Evolutionary conservation across 148 eudicot genomes (phyloP).

Genomic region (Fallopia convolvulus): DNA sequence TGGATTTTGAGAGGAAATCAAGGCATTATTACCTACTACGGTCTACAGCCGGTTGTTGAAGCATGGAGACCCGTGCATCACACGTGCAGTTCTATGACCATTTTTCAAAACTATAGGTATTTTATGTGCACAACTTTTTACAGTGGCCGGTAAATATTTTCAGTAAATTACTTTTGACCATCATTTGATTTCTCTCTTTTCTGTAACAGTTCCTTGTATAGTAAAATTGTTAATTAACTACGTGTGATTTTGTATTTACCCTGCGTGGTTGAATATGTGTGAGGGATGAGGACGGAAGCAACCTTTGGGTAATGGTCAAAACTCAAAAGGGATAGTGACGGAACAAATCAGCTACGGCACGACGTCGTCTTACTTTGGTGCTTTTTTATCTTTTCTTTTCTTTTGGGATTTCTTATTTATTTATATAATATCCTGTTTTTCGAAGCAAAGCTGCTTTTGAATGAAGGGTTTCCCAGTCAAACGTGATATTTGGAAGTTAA

Average conservation of each 20-base stretch:
- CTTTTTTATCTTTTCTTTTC: neutral
- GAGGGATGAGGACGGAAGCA: neutral
- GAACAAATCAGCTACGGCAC: conserved; percentile 25
- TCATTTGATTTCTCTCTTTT: too few species aligned
- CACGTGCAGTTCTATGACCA: conserved; percentile 27
- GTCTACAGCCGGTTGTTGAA: conserved; percentile 18
- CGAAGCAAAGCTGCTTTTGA: conserved; percentile 25
- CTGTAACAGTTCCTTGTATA: too few species aligned
- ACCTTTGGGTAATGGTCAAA: conserved; percentile 28
- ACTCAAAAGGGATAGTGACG: conserved; percentile 26
- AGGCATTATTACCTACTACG: conserved; percentile 4
- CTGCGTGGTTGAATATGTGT: too few species aligned
- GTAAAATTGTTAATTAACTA: too few species aligned
- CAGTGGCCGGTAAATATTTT: too few species aligned
- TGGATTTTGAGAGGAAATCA: neutral
- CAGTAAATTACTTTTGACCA: too few species aligned
- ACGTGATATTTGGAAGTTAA: conserved; percentile 15
- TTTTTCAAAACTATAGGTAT: too few species aligned
- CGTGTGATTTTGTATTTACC: too few species aligned
- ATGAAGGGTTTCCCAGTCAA: conserved; percentile 19
- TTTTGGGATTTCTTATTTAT: neutral
- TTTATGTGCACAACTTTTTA: too few species aligned
- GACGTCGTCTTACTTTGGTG: conserved; percentile 18
- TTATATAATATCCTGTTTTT: neutral
- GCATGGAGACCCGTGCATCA: conserved; percentile 28